Conservation (phyloP, 1,139 yeast genomes). For the Suhomyces panamericanus region DNA sequence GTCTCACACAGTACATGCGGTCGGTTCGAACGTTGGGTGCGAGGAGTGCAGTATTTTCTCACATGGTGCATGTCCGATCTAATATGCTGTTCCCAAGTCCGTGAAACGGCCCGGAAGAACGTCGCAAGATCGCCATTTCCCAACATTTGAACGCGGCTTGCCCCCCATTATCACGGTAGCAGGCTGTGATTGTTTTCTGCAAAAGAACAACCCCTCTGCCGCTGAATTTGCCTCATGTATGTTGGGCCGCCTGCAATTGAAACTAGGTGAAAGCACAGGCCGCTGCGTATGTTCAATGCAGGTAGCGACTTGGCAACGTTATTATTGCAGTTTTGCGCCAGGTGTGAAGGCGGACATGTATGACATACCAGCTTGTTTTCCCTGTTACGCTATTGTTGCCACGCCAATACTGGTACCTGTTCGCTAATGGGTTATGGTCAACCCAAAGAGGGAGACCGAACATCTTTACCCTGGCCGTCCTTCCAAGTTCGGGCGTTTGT, state of each 20-base stretch:
- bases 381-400: too few species aligned
- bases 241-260: too few species aligned
- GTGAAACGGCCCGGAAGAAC: too few species aligned
- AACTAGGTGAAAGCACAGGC: not conserved
- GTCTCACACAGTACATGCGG: not conserved
- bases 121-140: too few species aligned
- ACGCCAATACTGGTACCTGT: too few species aligned
- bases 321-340: not conserved
- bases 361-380: too few species aligned
- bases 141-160: too few species aligned
- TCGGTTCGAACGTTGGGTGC: not conserved
- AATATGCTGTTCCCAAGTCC: not conserved
- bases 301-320: not conserved
- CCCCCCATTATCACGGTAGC: too few species aligned
- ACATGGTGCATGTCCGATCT: not conserved
- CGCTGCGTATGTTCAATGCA: not conserved
- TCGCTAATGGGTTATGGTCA: too few species aligned
- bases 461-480: not conserved
- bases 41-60: not conserved
- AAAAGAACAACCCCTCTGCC: not conserved
- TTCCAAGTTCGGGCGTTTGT: too few species aligned
- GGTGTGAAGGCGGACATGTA: too few species aligned
- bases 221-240: too few species aligned
- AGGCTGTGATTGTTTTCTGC: not conserved
- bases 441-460: not conserved